phyloP scores from a whole-genome alignment of 2,329 filamentous ascomycete species.

The Septoria petroselini region DNA sequence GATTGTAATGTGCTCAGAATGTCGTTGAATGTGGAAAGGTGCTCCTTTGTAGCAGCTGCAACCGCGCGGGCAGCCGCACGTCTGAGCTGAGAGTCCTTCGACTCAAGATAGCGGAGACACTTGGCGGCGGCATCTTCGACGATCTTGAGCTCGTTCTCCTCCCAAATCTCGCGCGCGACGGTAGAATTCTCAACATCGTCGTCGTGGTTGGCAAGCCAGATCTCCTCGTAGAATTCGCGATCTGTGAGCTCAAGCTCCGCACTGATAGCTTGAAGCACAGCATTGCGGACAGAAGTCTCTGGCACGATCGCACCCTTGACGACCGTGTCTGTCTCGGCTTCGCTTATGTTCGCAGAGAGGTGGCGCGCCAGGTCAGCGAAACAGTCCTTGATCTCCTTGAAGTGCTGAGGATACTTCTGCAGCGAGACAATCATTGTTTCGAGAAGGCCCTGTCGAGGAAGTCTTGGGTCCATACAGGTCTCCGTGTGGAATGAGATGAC shows the following conservation, averaged over 20 bases:
- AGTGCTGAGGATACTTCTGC: conserved; percentile 87
- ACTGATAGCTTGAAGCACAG: conserved; percentile 84
- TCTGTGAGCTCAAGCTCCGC: conserved; percentile 90
- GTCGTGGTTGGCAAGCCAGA: conserved; percentile 92
- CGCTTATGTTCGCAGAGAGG: conserved; percentile 74
- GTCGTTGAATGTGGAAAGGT: conserved; percentile 58
- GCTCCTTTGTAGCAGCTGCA: conserved; percentile 65
- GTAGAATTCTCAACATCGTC: conserved; percentile 83
- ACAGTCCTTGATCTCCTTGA: conserved; percentile 91
- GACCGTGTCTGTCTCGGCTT: conserved; percentile 70
- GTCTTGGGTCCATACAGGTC: conserved; percentile 67
- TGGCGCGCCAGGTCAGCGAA: conserved; percentile 81
- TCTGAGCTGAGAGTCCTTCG: conserved; percentile 75
- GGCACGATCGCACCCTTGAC: conserved; percentile 74
- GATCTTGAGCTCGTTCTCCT: conserved; percentile 79
- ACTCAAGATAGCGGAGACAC: conserved; percentile 76
- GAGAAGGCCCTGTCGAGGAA: conserved; percentile 74
- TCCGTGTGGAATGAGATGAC: conserved; percentile 85
- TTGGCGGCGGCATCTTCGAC: conserved; percentile 58
- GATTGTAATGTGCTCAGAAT: conserved; percentile 65
- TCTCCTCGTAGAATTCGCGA: conserved; percentile 77
- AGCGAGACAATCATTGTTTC: conserved; percentile 72
- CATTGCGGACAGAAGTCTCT: conserved; percentile 74
- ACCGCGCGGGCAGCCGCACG: conserved; percentile 78
- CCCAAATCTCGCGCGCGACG: conserved; percentile 85